These are phyloP conservation scores for Nitzschia sp. DNA, from an alignment of 108 stramenopile genomes.

Conservation along the genomic window DNA sequence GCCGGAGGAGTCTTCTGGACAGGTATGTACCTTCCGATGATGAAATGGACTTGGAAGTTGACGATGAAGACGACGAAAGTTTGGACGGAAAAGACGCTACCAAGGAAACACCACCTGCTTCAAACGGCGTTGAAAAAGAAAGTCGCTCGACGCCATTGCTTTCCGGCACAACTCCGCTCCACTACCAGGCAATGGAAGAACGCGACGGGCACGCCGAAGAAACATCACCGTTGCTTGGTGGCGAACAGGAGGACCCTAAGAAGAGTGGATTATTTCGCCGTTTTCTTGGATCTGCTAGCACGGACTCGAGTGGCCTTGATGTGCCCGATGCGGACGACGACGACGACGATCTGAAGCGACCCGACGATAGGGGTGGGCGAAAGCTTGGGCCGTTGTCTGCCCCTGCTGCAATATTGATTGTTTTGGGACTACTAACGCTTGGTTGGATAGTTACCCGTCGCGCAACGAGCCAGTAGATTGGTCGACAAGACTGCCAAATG, in stretches of 20 bases:
- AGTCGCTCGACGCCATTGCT: neutral
- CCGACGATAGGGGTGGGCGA: too few relatives aligned
- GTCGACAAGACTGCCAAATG: too few relatives aligned
- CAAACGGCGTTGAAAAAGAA: neutral
- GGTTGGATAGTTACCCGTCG: too few relatives aligned
- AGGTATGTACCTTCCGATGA: slow-evolving; percentile 14
- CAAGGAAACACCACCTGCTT: neutral
- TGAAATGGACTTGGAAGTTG: slow-evolving; percentile 5
- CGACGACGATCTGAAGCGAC: too few relatives aligned
- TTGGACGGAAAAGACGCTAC: neutral
- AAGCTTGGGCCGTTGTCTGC: too few relatives aligned
- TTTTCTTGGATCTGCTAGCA: neutral
- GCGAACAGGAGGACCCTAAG: neutral
- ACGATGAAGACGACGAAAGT: neutral
- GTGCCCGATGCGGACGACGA: too few relatives aligned
- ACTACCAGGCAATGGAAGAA: too few relatives aligned
- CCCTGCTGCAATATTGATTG: too few relatives aligned
- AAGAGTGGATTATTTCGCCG: neutral
- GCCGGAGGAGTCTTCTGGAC: neutral
- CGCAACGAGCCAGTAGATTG: too few relatives aligned
- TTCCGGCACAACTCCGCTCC: too few relatives aligned
- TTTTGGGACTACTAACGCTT: too few relatives aligned
- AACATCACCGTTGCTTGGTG: slow-evolving; percentile 1
- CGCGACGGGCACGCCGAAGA: neutral
- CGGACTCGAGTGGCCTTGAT: too few relatives aligned